These are phyloP conservation scores for Bryoerythrophyllum caledonicum DNA, from an alignment of 225 moss, liverwort and hornwort species.

Conservation along the genomic window DNA sequence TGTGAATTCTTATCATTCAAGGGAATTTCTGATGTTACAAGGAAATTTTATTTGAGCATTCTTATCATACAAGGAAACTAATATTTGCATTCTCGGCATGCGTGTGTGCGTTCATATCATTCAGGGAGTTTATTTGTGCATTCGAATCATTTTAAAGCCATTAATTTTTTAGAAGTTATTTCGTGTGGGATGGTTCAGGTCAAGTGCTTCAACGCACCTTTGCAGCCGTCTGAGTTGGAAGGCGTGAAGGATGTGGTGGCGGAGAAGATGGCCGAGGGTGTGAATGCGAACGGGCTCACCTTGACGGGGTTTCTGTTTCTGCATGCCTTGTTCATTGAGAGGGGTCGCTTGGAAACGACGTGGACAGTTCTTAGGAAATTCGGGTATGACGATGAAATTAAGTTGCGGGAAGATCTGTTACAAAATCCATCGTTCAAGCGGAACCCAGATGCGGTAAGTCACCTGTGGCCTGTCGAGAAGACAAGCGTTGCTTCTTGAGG, in stretches of 20 bases:
- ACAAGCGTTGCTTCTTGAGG: neutral
- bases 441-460: constrained; percentile 61
- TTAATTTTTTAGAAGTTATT: neutral
- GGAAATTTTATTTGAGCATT: neutral
- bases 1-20: neutral
- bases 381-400: constrained; percentile 87
- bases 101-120: neutral
- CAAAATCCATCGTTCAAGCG: constrained; percentile 78
- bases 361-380: constrained; percentile 89
- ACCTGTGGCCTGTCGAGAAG: too few species aligned
- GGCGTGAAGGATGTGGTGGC: constrained; percentile 81
- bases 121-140: neutral
- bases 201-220: constrained; percentile 49
- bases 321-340: constrained; percentile 83
- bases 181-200: constrained; percentile 26
- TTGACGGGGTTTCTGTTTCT: constrained; percentile 83
- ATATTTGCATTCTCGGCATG: neutral
- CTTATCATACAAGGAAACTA: too few species aligned
- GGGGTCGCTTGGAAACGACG: constrained; percentile 82
- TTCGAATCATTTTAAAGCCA: neutral
- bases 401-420: constrained; percentile 73
- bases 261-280: constrained; percentile 84
- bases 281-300: constrained; percentile 74
- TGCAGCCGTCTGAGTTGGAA: constrained; percentile 77
- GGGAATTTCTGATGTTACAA: neutral